Conservation (phyloP, 306 rosid species). For the Medicago arabica region DNA sequence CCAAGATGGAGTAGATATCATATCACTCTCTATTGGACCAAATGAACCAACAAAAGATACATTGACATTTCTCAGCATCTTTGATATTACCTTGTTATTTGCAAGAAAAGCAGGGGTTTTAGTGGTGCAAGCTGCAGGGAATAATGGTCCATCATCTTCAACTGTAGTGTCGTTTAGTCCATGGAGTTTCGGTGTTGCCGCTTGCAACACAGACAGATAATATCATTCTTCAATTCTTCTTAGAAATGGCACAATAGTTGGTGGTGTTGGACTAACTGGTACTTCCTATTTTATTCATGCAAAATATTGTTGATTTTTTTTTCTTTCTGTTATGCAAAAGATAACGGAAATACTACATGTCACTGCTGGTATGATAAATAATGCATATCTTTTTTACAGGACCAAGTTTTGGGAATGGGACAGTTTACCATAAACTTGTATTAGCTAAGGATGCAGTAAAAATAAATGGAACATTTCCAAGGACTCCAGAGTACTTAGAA, state of each 20-base stretch:
- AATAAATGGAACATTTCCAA: constrained; percentile 56
- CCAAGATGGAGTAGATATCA: constrained; percentile 79
- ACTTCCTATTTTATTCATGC: background rate
- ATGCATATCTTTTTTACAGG: constrained; percentile 43
- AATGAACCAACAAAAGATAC: constrained; percentile 63
- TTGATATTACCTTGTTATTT: constrained; percentile 63
- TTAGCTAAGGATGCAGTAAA: constrained; percentile 76
- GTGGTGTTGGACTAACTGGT: constrained; percentile 75
- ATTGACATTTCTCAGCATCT: constrained; percentile 60
- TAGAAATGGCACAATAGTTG: constrained; percentile 59
- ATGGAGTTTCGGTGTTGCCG: constrained; percentile 73
- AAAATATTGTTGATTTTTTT: background rate
- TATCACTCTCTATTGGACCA: constrained; percentile 83
- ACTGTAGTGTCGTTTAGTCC: constrained; percentile 77
- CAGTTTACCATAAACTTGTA: constrained; percentile 57
- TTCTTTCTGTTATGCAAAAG: background rate
- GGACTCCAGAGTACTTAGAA: constrained; percentile 55
- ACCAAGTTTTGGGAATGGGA: constrained; percentile 63
- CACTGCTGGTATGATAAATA: background rate
- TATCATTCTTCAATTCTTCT: constrained; percentile 63
- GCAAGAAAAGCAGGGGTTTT: constrained; percentile 83
- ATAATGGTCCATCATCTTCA: constrained; percentile 75
- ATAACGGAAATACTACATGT: background rate
- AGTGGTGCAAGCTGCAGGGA: constrained; percentile 87
- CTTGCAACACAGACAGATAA: constrained; percentile 72